Percentiles rank a stretch among this genome's conserved stretches.
Conservation (phyloP, 2,329 filamentous ascomycete species). For the Verruconis gallopava region DNA sequence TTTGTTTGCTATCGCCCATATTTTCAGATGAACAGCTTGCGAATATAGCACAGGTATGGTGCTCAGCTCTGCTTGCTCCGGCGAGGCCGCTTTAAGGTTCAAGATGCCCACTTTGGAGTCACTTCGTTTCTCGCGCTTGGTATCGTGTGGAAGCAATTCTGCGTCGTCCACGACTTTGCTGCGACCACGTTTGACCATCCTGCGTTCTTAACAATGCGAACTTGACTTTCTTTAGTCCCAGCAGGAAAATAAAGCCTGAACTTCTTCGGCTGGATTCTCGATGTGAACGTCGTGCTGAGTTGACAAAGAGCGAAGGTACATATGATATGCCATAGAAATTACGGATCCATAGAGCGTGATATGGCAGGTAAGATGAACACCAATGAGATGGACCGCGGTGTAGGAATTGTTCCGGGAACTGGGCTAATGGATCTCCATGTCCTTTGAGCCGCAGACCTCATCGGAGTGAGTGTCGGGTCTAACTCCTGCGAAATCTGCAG, state of each 20-base stretch:
- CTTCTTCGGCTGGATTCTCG: too few species aligned
- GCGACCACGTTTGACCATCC: not conserved
- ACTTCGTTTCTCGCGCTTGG: not conserved
- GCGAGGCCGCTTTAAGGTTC: not conserved
- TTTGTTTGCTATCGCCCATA: not conserved
- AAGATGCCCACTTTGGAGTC: not conserved
- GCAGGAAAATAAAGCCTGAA: too few species aligned
- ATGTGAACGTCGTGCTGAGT: too few species aligned
- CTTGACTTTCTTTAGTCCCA: not conserved
- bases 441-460: not conserved
- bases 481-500: not conserved
- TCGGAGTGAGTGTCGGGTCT: not conserved
- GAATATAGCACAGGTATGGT: constrained; percentile 1
- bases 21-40: not conserved
- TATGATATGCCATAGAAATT: too few species aligned
- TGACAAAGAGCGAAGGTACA: too few species aligned
- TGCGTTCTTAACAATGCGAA: not conserved
- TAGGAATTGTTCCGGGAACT: not conserved
- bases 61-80: not conserved
- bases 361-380: not conserved
- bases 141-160: not conserved
- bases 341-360: not conserved
- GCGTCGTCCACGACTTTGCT: not conserved
- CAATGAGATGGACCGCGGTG: not conserved
- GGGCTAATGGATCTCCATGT: not conserved